These are phyloP conservation scores for Pterocarpus macrocarpus DNA, from an alignment of 306 rosid species.

Conservation along the genomic window DNA sequence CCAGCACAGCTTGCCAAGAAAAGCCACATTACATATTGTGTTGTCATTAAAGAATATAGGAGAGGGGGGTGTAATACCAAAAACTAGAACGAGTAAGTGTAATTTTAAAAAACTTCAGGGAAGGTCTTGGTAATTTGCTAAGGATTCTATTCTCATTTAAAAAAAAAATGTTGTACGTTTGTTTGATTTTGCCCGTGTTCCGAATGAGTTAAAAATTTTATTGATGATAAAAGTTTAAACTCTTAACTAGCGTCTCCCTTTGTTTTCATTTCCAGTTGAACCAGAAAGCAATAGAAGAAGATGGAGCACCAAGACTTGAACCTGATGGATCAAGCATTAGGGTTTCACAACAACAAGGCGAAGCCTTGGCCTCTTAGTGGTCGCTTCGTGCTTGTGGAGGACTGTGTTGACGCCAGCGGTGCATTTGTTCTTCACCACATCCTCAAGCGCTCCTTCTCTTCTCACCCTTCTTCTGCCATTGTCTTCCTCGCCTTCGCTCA, in stretches of 20 bases:
- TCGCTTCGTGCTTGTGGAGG: conserved; percentile 72
- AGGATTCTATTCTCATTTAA: no score
- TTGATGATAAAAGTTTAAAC: no score
- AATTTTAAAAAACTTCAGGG: no score
- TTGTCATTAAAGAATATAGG: no score
- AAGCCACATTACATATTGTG: no score
- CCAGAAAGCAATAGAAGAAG: background rate
- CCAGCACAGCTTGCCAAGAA: no score
- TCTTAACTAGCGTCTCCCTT: background rate
- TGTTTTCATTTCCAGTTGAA: background rate
- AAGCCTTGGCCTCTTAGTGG: conserved; percentile 55
- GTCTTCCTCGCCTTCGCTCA: conserved; percentile 81
- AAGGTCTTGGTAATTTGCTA: no score
- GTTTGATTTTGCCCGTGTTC: no score
- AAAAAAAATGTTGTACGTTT: no score
- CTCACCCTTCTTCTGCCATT: conserved; percentile 61
- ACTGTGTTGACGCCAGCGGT: conserved; percentile 80
- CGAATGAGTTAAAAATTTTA: no score
- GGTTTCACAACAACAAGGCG: conserved; percentile 39
- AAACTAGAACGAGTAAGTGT: no score
- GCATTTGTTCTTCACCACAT: conserved; percentile 90
- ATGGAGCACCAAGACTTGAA: conserved; percentile 61
- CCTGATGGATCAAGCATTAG: conserved; percentile 77
- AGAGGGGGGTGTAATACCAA: no score
- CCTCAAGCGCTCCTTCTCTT: conserved; percentile 71